Percentiles rank a stretch among this genome's conserved stretches.
These are phyloP conservation scores for Phialophora tarda DNA, from an alignment of 2,329 filamentous ascomycete species.

Conservation along the genomic window DNA sequence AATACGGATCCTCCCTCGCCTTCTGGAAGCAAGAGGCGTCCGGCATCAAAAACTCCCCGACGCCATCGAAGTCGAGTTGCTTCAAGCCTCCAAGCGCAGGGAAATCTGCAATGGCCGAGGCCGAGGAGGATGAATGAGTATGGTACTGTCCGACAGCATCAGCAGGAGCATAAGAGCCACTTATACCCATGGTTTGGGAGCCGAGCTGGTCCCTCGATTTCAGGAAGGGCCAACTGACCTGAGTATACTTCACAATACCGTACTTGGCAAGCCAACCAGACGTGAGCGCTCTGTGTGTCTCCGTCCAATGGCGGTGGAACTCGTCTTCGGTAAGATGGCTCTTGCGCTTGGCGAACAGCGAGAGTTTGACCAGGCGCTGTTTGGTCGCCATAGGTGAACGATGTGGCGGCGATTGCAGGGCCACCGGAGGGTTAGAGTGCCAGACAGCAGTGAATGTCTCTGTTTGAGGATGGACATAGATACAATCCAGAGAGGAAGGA, in stretches of 20 bases:
- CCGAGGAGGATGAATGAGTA: background rate
- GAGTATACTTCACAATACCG: constrained; percentile 15
- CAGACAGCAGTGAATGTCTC: background rate
- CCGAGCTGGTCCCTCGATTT: too few relatives aligned
- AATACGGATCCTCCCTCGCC: constrained; percentile 16
- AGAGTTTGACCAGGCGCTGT: constrained; percentile 10
- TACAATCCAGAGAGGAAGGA: background rate
- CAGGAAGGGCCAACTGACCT: constrained; percentile 8
- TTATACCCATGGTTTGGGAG: background rate
- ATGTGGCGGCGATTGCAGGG: too few relatives aligned
- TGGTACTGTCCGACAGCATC: constrained; percentile 11
- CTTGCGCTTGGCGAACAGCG: constrained; percentile 14
- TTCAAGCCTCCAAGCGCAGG: background rate
- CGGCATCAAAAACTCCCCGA: constrained; percentile 14
- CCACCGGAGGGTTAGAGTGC: background rate
- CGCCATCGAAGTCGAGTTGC: constrained; percentile 13
- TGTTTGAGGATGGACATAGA: background rate
- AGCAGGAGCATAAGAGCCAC: background rate
- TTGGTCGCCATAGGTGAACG: constrained; percentile 6
- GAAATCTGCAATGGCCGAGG: constrained; percentile 4
- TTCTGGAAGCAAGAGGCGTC: constrained; percentile 11
- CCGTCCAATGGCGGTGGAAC: constrained; percentile 10
- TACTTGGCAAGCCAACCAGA: constrained; percentile 4
- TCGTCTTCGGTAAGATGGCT: constrained; percentile 6
- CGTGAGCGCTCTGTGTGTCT: constrained; percentile 2